Base-by-base conservation (phyloP, 352 stramenopile species). In the Globisporangium cederbergense region DNA sequence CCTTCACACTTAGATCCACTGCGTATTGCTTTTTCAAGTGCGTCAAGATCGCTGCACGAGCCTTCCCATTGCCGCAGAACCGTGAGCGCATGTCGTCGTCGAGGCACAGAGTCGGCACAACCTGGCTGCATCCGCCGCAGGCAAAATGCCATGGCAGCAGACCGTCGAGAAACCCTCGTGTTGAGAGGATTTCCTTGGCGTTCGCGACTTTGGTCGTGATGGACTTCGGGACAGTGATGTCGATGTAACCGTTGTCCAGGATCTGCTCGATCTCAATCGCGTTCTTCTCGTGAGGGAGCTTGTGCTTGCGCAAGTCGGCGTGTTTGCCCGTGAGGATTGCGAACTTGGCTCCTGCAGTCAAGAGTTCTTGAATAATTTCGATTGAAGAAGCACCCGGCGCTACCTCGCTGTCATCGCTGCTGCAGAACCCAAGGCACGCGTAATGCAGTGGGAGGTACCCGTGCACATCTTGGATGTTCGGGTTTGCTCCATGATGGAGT, bases 361-460 rank as follows among this genome's bases (percentile, higher is more conserved):
- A 58, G 16, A 93, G 58, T 7, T 74, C 52, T 4, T 72, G 51
- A 0, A 81, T 46, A 5, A 89, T 55, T 10, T 72, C 62, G 2
- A 87, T 30, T 8, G 78, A 71, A 10, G 3, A 30, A 34, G 16
- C 11, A 1, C 10, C 57, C 43, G 4, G 43, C 56, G 2, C 69
- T 52, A 18, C 62, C 70, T 40, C 66, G 60, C 43, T 20, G 0
- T 77, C 60, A 0, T 61, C 28, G 30, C 49, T 64, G 20, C 52
- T 52, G 57, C 82, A 89, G 38, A 90, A 79, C 1, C 80, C 83
- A 8, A 89, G 64, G 34, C 79, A 91, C 1, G 79, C 78, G 58
- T 90, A 94, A 58, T 94, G 86, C 20, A 94, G 47, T 2, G 83
- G 74, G 0, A 90, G 52, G 34, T 84, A 80, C 3, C 86, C 86